A percentile compares a stretch with the other conserved stretches of the same genome.
Evolutionary conservation across 768 basidiomycete genomes (phyloP).

Genomic region (Paxillus involutus): DNA sequence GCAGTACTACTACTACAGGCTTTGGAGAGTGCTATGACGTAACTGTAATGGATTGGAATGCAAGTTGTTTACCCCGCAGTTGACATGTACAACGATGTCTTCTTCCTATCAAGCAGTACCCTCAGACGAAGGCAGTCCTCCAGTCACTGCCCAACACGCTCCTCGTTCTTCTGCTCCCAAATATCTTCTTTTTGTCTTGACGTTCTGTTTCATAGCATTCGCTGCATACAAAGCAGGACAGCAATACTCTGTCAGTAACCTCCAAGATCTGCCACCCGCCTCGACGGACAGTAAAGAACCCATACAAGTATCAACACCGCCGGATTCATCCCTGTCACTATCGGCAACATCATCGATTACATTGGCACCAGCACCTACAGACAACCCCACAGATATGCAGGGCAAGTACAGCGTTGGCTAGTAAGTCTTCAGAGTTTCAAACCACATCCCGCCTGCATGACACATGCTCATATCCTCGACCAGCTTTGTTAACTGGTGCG

Average conservation of each 20-base stretch:
- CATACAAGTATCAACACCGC: constrained; percentile 10
- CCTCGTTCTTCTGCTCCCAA: constrained; percentile 28
- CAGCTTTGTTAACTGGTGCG: constrained; percentile 79
- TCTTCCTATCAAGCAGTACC: constrained; percentile 23
- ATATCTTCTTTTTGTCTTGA: constrained; percentile 35
- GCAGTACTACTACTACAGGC: too few species aligned
- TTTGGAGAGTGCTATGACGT: constrained; percentile 11
- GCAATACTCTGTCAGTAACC: constrained; percentile 28
- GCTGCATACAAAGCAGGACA: constrained; percentile 44
- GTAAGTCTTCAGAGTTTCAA: constrained; percentile 41
- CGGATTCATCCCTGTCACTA: constrained; percentile 4
- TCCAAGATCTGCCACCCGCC: background rate
- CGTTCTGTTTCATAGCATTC: constrained; percentile 38
- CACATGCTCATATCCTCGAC: constrained; percentile 5
- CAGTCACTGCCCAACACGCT: constrained; percentile 19
- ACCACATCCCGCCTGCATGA: constrained; percentile 2
- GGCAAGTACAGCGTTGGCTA: constrained; percentile 82
- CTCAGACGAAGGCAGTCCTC: constrained; percentile 13
- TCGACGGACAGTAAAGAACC: constrained; percentile 12
- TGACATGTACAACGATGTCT: too few species aligned
- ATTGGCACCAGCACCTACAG: constrained; percentile 11
- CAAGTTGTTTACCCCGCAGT: background rate
- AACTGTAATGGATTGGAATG: background rate
- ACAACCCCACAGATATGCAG: constrained; percentile 35
- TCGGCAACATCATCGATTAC: constrained; percentile 5